Evolutionary conservation across 2,329 filamentous ascomycete genomes (phyloP).

Genomic region (Plectosphaerella plurivora): DNA sequence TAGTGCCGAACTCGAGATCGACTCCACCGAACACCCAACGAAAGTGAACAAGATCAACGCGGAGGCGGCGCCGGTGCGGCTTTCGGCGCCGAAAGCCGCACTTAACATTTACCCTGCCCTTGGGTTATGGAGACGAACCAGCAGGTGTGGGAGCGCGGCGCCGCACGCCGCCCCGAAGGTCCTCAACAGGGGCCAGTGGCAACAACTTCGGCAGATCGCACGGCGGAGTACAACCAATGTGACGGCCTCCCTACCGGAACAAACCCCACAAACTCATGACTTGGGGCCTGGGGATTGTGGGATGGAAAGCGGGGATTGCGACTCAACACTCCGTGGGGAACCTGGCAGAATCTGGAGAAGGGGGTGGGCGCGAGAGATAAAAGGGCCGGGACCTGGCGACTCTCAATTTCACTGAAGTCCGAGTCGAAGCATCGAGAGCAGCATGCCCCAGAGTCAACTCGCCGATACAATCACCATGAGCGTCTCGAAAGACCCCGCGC

Average conservation of each 20-base stretch:
- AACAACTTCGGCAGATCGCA: too few relatives aligned
- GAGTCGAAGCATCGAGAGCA: not conserved
- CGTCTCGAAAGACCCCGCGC: not conserved
- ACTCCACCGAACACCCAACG: not conserved
- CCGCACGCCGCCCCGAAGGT: not conserved
- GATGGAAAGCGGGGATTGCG: not conserved
- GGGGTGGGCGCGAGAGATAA: too few relatives aligned
- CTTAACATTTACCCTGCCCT: not conserved
- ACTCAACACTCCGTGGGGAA: too few relatives aligned
- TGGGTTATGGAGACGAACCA: not conserved
- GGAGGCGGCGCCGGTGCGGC: not conserved
- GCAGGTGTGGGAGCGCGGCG: not conserved
- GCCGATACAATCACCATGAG: slow-evolving; percentile 2
- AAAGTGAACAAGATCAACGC: not conserved
- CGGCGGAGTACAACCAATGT: too few relatives aligned
- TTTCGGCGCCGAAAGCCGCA: not conserved
- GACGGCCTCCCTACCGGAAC: not conserved
- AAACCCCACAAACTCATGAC: not conserved
- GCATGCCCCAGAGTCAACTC: not conserved
- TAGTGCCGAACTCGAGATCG: not conserved
- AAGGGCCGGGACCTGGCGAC: not conserved
- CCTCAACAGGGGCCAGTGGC: not conserved
- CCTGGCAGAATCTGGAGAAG: too few relatives aligned
- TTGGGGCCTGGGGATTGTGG: not conserved
- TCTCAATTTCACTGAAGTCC: not conserved